phyloP scores from a whole-genome alignment of 805 yeast species.

The Peterozyma xylosa region DNA sequence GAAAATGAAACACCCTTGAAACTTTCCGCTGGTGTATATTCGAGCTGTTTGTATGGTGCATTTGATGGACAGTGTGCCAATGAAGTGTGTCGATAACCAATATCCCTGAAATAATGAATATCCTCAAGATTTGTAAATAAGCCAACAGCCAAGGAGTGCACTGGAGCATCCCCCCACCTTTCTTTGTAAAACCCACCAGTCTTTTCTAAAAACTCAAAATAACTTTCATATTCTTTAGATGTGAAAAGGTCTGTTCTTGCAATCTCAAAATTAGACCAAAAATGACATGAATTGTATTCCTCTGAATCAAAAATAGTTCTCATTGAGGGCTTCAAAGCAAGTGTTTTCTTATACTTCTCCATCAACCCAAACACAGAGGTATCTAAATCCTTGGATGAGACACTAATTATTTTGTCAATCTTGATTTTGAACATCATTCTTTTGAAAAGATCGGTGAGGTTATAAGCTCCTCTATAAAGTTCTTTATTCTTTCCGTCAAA shows the following conservation, averaged over 20 bases:
- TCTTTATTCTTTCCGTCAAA: constrained; percentile 24
- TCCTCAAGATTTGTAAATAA: constrained; percentile 62
- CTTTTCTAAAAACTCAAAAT: constrained; percentile 60
- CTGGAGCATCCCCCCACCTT: constrained; percentile 98
- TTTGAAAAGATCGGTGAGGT: constrained; percentile 17
- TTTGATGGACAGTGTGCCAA: constrained; percentile 80
- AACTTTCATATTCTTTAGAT: constrained; percentile 55
- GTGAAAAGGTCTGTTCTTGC: constrained; percentile 74
- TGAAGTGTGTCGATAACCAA: constrained; percentile 81
- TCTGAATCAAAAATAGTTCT: constrained; percentile 60
- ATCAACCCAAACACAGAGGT: constrained; percentile 23
- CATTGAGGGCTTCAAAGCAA: constrained; percentile 22
- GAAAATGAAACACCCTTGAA: too few species aligned
- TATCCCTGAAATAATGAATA: constrained; percentile 85
- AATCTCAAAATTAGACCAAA: constrained; percentile 92
- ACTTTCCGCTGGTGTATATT: constrained; percentile 19
- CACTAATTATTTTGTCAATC: constrained; percentile 12
- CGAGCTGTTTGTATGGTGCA: constrained; percentile 26
- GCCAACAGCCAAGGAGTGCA: constrained; percentile 82
- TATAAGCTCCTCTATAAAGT: constrained; percentile 18
- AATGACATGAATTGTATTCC: constrained; percentile 75
- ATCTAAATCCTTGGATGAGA: constrained; percentile 3
- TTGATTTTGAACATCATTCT: constrained; percentile 18
- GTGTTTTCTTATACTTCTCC: constrained; percentile 28
- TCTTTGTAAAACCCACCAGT: constrained; percentile 83